Conservation (phyloP, 371 early-diverging fungal genomes). For the Mucor ambiguus region DNA sequence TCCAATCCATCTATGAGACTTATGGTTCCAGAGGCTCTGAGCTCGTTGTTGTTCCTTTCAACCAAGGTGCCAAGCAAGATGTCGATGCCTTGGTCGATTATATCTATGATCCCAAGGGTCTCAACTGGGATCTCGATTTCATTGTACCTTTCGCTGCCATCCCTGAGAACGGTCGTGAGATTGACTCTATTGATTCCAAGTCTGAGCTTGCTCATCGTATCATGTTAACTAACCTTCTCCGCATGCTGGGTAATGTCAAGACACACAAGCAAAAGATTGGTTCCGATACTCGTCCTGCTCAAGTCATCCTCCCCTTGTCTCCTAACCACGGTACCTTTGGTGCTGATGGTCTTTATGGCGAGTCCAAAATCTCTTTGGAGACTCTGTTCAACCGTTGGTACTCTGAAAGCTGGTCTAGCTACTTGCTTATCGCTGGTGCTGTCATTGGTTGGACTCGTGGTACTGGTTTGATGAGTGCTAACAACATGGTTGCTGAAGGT, state of each 20-base stretch:
- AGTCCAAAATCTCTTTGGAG: constrained; percentile 93
- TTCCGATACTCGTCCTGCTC: constrained; percentile 87
- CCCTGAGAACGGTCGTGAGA: constrained; percentile 87
- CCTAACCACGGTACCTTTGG: constrained; percentile 98
- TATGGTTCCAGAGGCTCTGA: constrained; percentile 89
- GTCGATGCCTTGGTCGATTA: constrained; percentile 79
- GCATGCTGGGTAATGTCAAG: constrained; percentile 84
- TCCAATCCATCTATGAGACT: constrained; percentile 84
- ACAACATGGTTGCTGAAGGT: constrained; percentile 92
- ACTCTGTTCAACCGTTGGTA: constrained; percentile 93
- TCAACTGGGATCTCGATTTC: constrained; percentile 93
- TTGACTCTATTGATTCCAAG: constrained; percentile 82
- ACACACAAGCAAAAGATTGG: constrained; percentile 80
- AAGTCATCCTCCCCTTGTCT: constrained; percentile 90
- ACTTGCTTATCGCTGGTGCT: constrained; percentile 90
- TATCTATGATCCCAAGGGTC: constrained; percentile 86
- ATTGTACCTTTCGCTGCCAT: constrained; percentile 97
- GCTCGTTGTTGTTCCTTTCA: constrained; percentile 95
- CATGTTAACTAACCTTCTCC: constrained; percentile 89
- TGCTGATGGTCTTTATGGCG: constrained; percentile 91
- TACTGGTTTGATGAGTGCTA: constrained; percentile 93
- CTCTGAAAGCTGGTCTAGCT: constrained; percentile 89
- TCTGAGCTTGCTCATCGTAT: constrained; percentile 92
- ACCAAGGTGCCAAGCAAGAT: constrained; percentile 90
- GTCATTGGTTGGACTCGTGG: constrained; percentile 98